phyloP scores from a whole-genome alignment of 306 rosid genomes.

The Betula pendula region DNA sequence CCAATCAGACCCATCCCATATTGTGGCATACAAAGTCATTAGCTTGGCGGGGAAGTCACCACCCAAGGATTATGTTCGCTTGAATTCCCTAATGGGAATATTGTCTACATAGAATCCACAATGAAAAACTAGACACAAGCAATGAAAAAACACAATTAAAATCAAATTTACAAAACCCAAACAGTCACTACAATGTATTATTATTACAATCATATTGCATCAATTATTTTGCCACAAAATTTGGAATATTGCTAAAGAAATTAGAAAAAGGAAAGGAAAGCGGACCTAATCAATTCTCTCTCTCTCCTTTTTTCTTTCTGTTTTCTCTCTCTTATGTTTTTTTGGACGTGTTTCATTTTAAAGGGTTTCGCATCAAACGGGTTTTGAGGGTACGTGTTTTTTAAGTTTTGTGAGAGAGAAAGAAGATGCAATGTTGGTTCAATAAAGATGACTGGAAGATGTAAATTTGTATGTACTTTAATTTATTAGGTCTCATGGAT shows the following conservation, averaged over 20 bases:
- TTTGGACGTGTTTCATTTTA: not conserved
- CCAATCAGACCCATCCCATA: conserved; percentile 98
- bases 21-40: conserved; percentile 91
- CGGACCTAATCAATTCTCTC: not conserved
- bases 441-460: conserved; percentile 24
- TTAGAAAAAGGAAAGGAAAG: not conserved
- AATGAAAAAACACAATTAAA: conserved; percentile 14
- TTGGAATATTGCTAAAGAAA: not conserved
- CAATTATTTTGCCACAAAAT: not conserved
- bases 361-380: conserved; percentile 22
- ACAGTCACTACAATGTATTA: not conserved
- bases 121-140: too few species aligned
- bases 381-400: conserved; percentile 26
- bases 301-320: not conserved
- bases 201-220: not conserved
- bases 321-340: not conserved
- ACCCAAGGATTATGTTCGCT: conserved; percentile 73
- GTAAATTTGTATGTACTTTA: not conserved
- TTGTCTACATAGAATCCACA: conserved; percentile 87
- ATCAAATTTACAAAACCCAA: not conserved
- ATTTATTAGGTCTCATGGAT: not conserved
- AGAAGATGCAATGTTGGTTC: conserved; percentile 47
- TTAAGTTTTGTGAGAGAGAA: conserved; percentile 2
- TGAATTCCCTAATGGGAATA: conserved; percentile 79
- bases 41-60: conserved; percentile 95